Conservation (phyloP, 2,329 filamentous ascomycete genomes). For the Hypoxylon sp. region DNA sequence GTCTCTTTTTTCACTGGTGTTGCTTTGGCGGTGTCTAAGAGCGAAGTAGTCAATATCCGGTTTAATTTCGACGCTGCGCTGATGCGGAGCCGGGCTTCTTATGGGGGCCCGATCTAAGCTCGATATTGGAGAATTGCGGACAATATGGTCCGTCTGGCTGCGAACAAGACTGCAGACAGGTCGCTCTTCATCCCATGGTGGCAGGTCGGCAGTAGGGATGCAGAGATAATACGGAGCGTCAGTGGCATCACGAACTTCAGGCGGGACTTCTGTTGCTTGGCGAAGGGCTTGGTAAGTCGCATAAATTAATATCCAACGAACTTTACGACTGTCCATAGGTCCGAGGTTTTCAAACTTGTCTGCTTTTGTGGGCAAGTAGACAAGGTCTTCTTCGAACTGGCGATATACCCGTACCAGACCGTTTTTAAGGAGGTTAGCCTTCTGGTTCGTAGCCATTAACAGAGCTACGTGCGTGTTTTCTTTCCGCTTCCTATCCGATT, state of each 20-base stretch:
- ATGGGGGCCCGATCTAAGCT: conserved; percentile 23
- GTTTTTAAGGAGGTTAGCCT: conserved; percentile 59
- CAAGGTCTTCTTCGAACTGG: conserved; percentile 75
- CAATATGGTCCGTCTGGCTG: conserved; percentile 51
- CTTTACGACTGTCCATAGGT: conserved; percentile 78
- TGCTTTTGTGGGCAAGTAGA: conserved; percentile 64
- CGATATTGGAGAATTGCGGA: conserved; percentile 39
- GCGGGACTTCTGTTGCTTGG: conserved; percentile 72
- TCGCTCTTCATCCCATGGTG: conserved; percentile 62
- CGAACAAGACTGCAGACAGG: conserved; percentile 50
- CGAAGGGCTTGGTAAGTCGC: conserved; percentile 79
- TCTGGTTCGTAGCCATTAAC: conserved; percentile 65
- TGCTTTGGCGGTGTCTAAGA: conserved; percentile 56
- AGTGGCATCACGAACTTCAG: conserved; percentile 71
- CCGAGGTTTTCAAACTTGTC: conserved; percentile 72
- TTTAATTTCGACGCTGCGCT: conserved; percentile 60
- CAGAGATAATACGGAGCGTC: conserved; percentile 71
- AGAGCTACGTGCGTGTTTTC: conserved; percentile 68
- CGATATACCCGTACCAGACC: conserved; percentile 77
- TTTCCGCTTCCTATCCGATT: conserved; percentile 63
- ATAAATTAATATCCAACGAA: conserved; percentile 84
- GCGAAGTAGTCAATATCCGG: conserved; percentile 71
- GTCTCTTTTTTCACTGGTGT: conserved; percentile 26
- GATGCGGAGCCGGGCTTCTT: conserved; percentile 23
- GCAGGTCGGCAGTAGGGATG: conserved; percentile 60